Conservation (phyloP, 345 rosid genomes). For the Cardamine resedifolia region DNA sequence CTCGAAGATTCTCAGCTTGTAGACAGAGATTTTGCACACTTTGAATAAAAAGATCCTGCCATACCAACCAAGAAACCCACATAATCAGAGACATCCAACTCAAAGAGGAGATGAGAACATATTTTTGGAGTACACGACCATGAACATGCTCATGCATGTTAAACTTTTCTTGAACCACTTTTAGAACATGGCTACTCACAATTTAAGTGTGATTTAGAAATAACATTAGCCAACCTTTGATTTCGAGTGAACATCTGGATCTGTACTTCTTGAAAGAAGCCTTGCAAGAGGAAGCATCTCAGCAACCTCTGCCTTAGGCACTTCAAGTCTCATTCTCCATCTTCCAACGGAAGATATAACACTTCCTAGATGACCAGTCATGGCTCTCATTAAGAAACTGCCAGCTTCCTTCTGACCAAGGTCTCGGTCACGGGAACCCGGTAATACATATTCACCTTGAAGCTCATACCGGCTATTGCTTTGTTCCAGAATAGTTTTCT, state of each 20-base stretch:
- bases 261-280: conserved; percentile 93
- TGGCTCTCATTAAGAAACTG: conserved; percentile 82
- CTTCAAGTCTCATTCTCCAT: conserved; percentile 99
- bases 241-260: conserved; percentile 94
- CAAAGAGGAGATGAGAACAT: conserved; percentile 18
- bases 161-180: neutral
- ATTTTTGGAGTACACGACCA: neutral
- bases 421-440: conserved; percentile 88
- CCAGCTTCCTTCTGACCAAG: conserved; percentile 67
- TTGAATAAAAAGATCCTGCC: conserved; percentile 91
- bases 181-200: neutral
- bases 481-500: conserved; percentile 92
- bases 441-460: conserved; percentile 99
- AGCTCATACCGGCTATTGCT: conserved; percentile 89
- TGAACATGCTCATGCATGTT: conserved; percentile 9
- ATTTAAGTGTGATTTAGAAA: conserved; percentile 15
- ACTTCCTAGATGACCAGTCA: conserved; percentile 91
- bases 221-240: conserved; percentile 65
- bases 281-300: conserved; percentile 99
- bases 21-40: conserved; percentile 82
- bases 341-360: conserved; percentile 98
- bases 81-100: conserved; percentile 19
- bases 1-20: conserved; percentile 71
- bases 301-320: conserved; percentile 94
- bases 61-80: conserved; percentile 26